Conservation (phyloP, 2,329 filamentous ascomycete genomes). For the Epichloe amarillans region DNA sequence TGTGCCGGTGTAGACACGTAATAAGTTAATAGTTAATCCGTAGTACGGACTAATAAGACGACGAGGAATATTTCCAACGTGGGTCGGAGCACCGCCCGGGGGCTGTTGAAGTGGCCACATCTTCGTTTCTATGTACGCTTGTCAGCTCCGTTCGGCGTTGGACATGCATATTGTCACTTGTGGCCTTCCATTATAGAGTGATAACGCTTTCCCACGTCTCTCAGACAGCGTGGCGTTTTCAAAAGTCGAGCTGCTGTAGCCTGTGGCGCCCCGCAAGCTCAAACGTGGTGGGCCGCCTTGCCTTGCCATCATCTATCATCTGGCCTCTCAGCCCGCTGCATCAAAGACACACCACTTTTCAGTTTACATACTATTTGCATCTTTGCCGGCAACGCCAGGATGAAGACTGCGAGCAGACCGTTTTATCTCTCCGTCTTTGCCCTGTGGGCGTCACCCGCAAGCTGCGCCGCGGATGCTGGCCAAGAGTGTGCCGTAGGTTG, state of each 20-base stretch:
- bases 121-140: neutral
- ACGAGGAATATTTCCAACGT: too few relatives aligned
- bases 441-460: slow-evolving; percentile 35
- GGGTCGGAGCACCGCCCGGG: too few relatives aligned
- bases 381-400: slow-evolving; percentile 15
- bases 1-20: too few relatives aligned
- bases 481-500: slow-evolving; percentile 41
- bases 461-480: slow-evolving; percentile 27
- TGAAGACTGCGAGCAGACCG: slow-evolving; percentile 40
- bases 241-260: neutral
- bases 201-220: too few relatives aligned
- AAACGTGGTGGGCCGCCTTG: neutral
- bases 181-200: neutral
- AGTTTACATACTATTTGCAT: neutral
- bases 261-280: neutral
- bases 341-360: too few relatives aligned
- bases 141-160: neutral
- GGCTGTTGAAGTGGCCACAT: neutral
- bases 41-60: too few relatives aligned
- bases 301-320: neutral
- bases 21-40: too few relatives aligned
- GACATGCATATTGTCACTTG: neutral
- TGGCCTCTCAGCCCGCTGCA: neutral
- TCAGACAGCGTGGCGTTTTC: slow-evolving; percentile 13
- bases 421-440: slow-evolving; percentile 45